Evolutionary conservation across 164 flowering plant genomes (phyloP).

Genomic region (Chimonanthus salicifolius): DNA sequence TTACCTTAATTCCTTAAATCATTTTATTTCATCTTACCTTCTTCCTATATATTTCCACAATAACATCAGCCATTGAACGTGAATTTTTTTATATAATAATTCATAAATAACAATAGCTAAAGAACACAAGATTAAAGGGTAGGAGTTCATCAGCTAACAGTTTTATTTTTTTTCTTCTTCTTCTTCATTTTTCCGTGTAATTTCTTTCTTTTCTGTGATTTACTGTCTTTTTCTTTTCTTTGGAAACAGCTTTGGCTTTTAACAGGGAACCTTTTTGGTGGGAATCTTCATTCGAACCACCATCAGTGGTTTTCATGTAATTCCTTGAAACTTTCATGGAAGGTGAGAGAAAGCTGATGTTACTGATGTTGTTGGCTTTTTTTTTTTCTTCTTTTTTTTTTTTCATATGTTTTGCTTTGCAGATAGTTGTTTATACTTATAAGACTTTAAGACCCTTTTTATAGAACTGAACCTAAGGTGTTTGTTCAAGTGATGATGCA

Average conservation of each 20-base stretch:
- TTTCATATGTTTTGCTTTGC: neutral
- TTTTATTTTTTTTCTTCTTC: too few species aligned
- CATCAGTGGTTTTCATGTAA: slow-evolving; percentile 8
- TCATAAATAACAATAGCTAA: too few species aligned
- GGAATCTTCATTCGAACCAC: slow-evolving; percentile 1
- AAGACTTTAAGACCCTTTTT: neutral
- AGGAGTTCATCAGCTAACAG: too few species aligned
- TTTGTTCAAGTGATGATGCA: too few species aligned
- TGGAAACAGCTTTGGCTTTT: neutral
- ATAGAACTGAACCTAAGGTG: neutral
- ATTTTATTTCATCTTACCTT: too few species aligned
- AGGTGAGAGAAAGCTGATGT: neutral
- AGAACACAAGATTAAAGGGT: too few species aligned
- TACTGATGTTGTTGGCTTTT: neutral
- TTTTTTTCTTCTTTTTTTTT: neutral
- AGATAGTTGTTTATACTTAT: neutral
- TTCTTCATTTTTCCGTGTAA: neutral
- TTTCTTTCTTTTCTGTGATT: too few species aligned
- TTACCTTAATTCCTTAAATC: too few species aligned
- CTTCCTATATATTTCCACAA: too few species aligned
- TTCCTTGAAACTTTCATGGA: neutral
- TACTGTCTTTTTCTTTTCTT: neutral
- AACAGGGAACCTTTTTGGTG: neutral
- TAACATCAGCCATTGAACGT: too few species aligned
- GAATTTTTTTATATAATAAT: too few species aligned